These are phyloP conservation scores for Megacollybia marginata DNA, from an alignment of 768 basidiomycete species.

Conservation along the genomic window DNA sequence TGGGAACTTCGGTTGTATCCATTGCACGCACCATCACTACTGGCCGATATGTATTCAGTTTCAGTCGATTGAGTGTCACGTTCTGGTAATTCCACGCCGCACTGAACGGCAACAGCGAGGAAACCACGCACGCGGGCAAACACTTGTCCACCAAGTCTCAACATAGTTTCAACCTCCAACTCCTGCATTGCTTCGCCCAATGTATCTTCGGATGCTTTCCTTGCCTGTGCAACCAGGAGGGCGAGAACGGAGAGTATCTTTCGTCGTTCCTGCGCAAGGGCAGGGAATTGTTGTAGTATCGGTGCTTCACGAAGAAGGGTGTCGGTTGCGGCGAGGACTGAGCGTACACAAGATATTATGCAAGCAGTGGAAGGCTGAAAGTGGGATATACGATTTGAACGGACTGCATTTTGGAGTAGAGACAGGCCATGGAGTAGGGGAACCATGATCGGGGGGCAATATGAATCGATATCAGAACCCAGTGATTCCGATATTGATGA, in stretches of 20 bases:
- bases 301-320: conserved; percentile 80
- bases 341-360: conserved; percentile 89
- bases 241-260: conserved; percentile 76
- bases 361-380: conserved; percentile 93
- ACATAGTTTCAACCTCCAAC: conserved; percentile 67
- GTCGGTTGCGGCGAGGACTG: conserved; percentile 75
- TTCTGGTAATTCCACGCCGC: conserved; percentile 62
- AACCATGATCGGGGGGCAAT: conserved; percentile 73
- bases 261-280: conserved; percentile 72
- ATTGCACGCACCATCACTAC: neutral
- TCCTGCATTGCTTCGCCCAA: conserved; percentile 38
- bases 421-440: conserved; percentile 82
- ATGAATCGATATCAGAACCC: conserved; percentile 47
- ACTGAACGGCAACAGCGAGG: conserved; percentile 67
- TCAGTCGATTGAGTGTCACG: conserved; percentile 25
- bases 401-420: conserved; percentile 79
- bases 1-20: neutral
- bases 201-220: conserved; percentile 50
- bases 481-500: conserved; percentile 38
- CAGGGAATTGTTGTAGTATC: conserved; percentile 56
- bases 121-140: conserved; percentile 78
- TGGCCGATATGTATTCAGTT: neutral
- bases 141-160: conserved; percentile 72
- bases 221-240: conserved; percentile 74
- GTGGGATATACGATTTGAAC: conserved; percentile 68